phyloP scores from a whole-genome alignment of 306 rosid genomes.

The Lablab purpureus region DNA sequence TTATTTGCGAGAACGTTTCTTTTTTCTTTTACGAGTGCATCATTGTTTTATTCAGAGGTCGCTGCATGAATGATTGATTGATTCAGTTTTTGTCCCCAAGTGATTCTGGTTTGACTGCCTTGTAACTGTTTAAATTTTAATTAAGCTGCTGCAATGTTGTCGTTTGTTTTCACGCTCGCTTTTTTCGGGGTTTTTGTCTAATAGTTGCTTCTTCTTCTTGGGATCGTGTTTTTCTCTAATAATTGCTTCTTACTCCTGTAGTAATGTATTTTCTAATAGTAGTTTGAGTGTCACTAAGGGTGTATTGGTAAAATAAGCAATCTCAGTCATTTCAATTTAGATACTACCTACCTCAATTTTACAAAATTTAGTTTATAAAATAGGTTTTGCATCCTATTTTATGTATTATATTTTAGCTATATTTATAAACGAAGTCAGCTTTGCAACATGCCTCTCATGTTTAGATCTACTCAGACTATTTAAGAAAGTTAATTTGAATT shows the following conservation, averaged over 20 bases:
- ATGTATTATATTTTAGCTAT: too few relatives aligned
- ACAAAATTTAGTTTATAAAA: too few relatives aligned
- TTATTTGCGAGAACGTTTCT: not conserved
- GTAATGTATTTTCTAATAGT: constrained; percentile 25
- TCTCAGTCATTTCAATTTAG: not conserved
- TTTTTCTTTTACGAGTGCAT: constrained; percentile 1
- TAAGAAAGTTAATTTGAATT: too few relatives aligned
- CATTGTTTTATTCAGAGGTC: constrained; percentile 1
- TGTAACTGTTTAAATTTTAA: constrained; percentile 41
- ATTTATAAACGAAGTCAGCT: too few relatives aligned
- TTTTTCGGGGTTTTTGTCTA: constrained; percentile 12
- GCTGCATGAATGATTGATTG: constrained; percentile 49
- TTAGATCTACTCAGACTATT: too few relatives aligned
- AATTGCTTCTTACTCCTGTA: constrained; percentile 50
- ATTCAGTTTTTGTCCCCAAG: constrained; percentile 45
- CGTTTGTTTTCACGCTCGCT: constrained; percentile 50
- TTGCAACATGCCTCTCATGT: too few relatives aligned
- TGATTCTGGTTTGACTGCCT: constrained; percentile 53
- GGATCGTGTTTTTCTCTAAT: constrained; percentile 38
- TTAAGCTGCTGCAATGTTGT: constrained; percentile 60
- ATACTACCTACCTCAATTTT: too few relatives aligned
- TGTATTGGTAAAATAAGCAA: not conserved
- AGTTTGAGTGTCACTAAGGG: not conserved
- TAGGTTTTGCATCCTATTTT: too few relatives aligned
- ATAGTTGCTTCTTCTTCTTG: constrained; percentile 54